phyloP scores from a whole-genome alignment of 1,139 yeast genomes.

The Debaryomyces coudertii region DNA sequence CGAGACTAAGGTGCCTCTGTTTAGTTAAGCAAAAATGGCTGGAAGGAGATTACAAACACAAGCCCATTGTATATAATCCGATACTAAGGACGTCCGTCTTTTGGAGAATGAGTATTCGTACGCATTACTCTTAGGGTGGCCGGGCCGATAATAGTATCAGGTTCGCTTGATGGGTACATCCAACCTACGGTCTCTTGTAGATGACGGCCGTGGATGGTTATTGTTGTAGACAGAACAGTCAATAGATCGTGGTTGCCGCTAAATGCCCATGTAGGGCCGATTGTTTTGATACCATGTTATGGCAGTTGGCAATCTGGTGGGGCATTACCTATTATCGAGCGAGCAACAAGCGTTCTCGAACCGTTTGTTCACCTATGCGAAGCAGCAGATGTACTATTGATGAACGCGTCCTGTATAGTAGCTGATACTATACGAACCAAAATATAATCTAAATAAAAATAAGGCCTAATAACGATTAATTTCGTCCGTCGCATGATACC shows the following conservation, averaged over 20 bases:
- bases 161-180: conserved; percentile 54
- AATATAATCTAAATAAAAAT: neutral
- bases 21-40: conserved; percentile 57
- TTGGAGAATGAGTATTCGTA: neutral
- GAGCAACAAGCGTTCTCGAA: neutral
- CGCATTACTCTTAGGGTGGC: neutral
- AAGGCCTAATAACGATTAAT: neutral
- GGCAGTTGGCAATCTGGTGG: neutral
- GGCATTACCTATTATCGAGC: neutral
- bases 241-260: neutral
- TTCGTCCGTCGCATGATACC: neutral
- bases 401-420: neutral
- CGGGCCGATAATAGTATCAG: conserved; percentile 17
- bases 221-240: neutral
- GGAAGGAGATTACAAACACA: conserved; percentile 42
- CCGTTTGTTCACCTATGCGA: conserved; percentile 4
- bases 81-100: conserved; percentile 7
- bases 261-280: neutral
- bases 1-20: conserved; percentile 44
- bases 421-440: neutral
- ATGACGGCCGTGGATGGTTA: neutral
- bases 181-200: neutral
- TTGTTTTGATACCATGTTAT: neutral
- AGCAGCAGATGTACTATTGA: conserved; percentile 1
- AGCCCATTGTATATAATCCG: conserved; percentile 44